phyloP scores from a whole-genome alignment of 129 eudicot genomes.

The Arctium minus region DNA sequence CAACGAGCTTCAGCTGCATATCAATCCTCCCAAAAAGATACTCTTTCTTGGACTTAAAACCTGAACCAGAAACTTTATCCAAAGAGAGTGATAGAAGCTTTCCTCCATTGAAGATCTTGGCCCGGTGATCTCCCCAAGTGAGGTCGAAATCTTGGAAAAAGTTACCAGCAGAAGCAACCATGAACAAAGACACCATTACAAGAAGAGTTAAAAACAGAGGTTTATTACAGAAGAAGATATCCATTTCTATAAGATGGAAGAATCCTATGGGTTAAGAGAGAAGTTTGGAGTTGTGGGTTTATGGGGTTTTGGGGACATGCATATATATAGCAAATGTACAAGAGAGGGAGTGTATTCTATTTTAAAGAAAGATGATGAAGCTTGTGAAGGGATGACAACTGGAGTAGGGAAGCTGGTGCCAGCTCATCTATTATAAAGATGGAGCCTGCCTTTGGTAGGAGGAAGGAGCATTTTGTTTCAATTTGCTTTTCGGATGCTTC shows the following conservation, averaged over 20 bases:
- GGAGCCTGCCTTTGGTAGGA: slow-evolving; percentile 43
- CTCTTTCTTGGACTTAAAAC: slow-evolving; percentile 71
- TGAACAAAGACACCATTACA: slow-evolving; percentile 12
- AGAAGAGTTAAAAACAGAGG: slow-evolving; percentile 1
- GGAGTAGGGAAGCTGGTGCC: slow-evolving; percentile 50
- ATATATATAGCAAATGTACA: slow-evolving; percentile 33
- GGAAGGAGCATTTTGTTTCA: slow-evolving; percentile 21
- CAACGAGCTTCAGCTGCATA: slow-evolving; percentile 78
- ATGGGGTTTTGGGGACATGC: slow-evolving; percentile 20
- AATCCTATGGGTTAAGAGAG: not conserved
- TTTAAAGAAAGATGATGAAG: slow-evolving; percentile 31
- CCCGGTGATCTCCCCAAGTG: slow-evolving; percentile 63
- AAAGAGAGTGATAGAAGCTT: slow-evolving; percentile 60
- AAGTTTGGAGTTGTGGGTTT: slow-evolving; percentile 22
- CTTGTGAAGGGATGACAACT: slow-evolving; percentile 31
- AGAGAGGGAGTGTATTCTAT: slow-evolving; percentile 17
- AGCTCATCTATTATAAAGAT: slow-evolving; percentile 47
- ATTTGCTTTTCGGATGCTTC: not conserved
- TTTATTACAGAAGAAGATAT: slow-evolving; percentile 2
- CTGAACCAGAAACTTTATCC: slow-evolving; percentile 70
- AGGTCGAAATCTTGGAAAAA: slow-evolving; percentile 66
- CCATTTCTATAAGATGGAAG: slow-evolving; percentile 17
- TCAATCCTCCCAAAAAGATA: slow-evolving; percentile 77
- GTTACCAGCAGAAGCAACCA: slow-evolving; percentile 47
- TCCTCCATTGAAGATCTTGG: slow-evolving; percentile 55